These are phyloP conservation scores for Xenosphaeropsis pyriputrescens DNA, from an alignment of 2,329 filamentous ascomycete species.

Conservation along the genomic window DNA sequence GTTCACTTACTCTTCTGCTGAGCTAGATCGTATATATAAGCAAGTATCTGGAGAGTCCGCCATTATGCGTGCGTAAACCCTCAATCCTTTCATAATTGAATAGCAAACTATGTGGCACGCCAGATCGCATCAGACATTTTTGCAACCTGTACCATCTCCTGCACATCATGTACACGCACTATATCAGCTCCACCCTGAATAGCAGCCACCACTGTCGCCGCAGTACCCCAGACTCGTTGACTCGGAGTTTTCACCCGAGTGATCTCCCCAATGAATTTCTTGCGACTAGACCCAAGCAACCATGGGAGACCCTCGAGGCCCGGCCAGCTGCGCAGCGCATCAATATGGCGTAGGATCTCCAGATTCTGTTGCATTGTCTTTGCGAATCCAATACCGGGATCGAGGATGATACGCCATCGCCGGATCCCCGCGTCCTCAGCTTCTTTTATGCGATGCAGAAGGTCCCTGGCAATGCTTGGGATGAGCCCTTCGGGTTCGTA, in stretches of 20 bases:
- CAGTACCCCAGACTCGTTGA: constrained; percentile 72
- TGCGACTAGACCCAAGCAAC: constrained; percentile 80
- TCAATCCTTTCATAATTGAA: too few relatives aligned
- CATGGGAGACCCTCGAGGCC: constrained; percentile 63
- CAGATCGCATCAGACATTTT: constrained; percentile 92
- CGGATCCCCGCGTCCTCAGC: constrained; percentile 72
- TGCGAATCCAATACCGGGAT: constrained; percentile 89
- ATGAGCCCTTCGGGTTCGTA: constrained; percentile 44
- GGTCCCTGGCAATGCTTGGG: constrained; percentile 36
- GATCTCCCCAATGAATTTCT: constrained; percentile 73
- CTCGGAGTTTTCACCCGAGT: constrained; percentile 60
- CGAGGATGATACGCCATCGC: constrained; percentile 87
- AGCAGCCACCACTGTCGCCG: constrained; percentile 73
- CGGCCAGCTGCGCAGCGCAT: constrained; percentile 47
- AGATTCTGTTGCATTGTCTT: constrained; percentile 74
- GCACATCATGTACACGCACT: constrained; percentile 80
- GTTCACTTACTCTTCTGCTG: too few relatives aligned
- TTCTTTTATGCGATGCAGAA: constrained; percentile 47
- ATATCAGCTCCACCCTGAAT: constrained; percentile 82
- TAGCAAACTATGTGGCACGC: constrained; percentile 27
- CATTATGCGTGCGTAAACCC: too few relatives aligned
- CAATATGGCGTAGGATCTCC: constrained; percentile 55
- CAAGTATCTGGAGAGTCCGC: too few relatives aligned
- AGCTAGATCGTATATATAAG: too few relatives aligned
- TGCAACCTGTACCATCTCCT: constrained; percentile 71